These are phyloP conservation scores for Lasiodiplodia theobromae DNA, from an alignment of 2,329 filamentous ascomycete species.

Conservation along the genomic window DNA sequence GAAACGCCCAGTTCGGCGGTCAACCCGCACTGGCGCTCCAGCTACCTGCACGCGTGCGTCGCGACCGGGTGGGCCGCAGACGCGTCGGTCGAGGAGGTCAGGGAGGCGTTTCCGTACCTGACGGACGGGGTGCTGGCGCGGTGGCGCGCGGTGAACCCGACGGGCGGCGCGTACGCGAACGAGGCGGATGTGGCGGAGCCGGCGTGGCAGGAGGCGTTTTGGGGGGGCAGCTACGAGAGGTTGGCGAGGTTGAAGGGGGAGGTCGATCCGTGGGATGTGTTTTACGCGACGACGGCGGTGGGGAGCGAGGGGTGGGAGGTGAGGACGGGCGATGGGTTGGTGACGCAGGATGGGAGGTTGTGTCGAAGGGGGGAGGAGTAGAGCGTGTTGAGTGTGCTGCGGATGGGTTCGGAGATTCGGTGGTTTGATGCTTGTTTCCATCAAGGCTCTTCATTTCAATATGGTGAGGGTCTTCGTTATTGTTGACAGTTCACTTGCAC, in stretches of 20 bases:
- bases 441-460: no score
- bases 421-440: no score
- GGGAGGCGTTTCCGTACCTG: constrained; percentile 26
- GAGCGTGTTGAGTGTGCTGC: background rate
- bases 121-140: background rate
- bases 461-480: no score
- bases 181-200: constrained; percentile 39
- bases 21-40: constrained; percentile 36
- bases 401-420: background rate
- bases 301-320: constrained; percentile 38
- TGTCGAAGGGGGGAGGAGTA: constrained; percentile 2
- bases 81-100: constrained; percentile 33
- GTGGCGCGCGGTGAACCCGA: background rate
- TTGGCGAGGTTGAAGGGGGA: constrained; percentile 36
- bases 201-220: constrained; percentile 40
- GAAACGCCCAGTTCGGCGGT: constrained; percentile 33
- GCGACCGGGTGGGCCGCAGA: constrained; percentile 34
- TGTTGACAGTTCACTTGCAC: background rate
- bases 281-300: constrained; percentile 37
- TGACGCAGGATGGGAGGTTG: constrained; percentile 31
- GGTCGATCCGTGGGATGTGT: constrained; percentile 36
- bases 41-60: constrained; percentile 36
- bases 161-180: constrained; percentile 39
- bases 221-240: constrained; percentile 35
- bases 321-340: constrained; percentile 33